These are phyloP conservation scores for Fusarium anguioides DNA, from an alignment of 2,329 filamentous ascomycete genomes.

Conservation along the genomic window DNA sequence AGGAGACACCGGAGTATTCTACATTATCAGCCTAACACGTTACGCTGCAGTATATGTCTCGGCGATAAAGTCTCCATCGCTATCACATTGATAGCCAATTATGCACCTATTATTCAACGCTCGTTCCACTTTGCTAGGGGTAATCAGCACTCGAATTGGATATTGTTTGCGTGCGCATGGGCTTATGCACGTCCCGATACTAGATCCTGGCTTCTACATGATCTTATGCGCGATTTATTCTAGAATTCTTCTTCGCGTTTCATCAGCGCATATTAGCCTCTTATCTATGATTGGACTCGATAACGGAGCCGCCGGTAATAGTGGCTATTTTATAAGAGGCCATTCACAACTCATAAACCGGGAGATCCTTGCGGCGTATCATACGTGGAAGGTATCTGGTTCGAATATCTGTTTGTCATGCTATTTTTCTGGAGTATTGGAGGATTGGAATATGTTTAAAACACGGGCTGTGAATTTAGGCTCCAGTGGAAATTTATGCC, in stretches of 20 bases:
- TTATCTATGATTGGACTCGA: neutral
- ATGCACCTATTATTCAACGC: neutral
- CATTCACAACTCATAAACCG: neutral
- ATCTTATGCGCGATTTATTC: conserved; percentile 36
- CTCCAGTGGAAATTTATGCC: neutral
- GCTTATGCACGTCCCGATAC: conserved; percentile 17
- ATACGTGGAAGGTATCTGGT: neutral
- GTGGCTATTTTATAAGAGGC: neutral
- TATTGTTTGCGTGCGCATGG: neutral
- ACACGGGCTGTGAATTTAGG: neutral
- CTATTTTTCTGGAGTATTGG: neutral
- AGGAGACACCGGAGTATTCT: neutral
- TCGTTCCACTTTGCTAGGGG: conserved; percentile 4
- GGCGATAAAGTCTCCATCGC: neutral
- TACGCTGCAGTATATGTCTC: neutral
- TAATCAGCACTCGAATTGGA: neutral
- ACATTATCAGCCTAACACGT: neutral
- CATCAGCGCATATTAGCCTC: neutral
- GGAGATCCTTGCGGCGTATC: neutral
- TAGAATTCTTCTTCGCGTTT: conserved; percentile 13
- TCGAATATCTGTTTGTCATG: neutral
- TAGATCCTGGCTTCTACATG: neutral
- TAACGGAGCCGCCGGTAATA: neutral
- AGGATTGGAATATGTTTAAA: neutral
- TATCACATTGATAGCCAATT: neutral